Conservation (phyloP, 1,284 basidiomycete species). For the Malassezia japonica region DNA sequence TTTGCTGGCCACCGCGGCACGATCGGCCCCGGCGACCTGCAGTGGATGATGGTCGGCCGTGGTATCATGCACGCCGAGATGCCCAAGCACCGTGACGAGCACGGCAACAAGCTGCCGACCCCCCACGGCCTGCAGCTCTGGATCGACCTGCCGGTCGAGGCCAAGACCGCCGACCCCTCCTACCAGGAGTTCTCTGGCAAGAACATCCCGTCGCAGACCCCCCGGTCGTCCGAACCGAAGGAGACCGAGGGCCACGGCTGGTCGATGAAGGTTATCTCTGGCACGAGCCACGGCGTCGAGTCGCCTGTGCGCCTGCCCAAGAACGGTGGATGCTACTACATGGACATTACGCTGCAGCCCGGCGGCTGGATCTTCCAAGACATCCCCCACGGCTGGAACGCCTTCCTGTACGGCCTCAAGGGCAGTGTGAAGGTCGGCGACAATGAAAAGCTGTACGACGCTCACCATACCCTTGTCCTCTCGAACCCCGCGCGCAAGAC, state of each 20-base stretch:
- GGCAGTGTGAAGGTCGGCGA: constrained; percentile 54
- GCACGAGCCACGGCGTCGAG: constrained; percentile 71
- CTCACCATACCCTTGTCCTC: constrained; percentile 64
- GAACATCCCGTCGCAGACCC: constrained; percentile 50
- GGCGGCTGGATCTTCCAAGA: constrained; percentile 69
- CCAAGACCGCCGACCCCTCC: constrained; percentile 63
- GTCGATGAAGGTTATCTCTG: constrained; percentile 72
- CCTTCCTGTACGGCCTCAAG: constrained; percentile 49
- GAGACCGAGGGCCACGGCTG: constrained; percentile 62
- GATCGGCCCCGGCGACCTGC: constrained; percentile 59
- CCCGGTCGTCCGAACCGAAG: constrained; percentile 63
- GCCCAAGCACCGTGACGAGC: constrained; percentile 65
- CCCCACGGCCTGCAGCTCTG: constrained; percentile 78
- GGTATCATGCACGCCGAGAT: constrained; percentile 55
- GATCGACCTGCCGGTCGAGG: constrained; percentile 78
- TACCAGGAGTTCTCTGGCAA: constrained; percentile 53
- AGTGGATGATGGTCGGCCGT: constrained; percentile 31
- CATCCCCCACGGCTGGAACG: constrained; percentile 57
- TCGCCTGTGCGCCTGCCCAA: constrained; percentile 72
- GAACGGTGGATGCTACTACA: constrained; percentile 78
- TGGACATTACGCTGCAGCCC: constrained; percentile 66
- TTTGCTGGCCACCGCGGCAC: constrained; percentile 65
- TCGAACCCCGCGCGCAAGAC: constrained; percentile 40
- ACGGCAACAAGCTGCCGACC: constrained; percentile 53
- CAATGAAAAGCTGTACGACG: constrained; percentile 52